These are phyloP conservation scores for Drechslerella coelobrocha DNA, from an alignment of 2,329 filamentous ascomycete genomes.

Conservation along the genomic window DNA sequence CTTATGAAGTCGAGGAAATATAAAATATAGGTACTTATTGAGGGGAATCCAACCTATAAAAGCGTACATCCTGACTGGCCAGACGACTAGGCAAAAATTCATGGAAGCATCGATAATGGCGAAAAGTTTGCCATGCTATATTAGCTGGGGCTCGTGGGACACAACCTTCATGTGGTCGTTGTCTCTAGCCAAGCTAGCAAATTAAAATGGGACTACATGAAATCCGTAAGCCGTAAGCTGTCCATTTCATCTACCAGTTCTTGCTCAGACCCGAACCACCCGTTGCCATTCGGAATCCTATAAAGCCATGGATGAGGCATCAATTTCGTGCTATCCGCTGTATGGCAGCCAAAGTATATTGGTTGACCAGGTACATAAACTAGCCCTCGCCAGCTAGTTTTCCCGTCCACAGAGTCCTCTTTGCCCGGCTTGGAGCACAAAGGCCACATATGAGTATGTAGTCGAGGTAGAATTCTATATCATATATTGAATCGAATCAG, in stretches of 20 bases:
- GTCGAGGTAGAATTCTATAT: slow-evolving; percentile 16
- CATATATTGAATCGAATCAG: background rate
- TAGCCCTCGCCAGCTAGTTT: slow-evolving; percentile 14
- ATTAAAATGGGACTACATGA: no score
- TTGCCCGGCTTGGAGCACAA: background rate
- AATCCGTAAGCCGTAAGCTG: background rate
- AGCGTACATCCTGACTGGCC: no score
- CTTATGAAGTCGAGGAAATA: no score
- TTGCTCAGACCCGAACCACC: background rate
- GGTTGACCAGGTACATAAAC: background rate
- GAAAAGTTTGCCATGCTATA: no score
- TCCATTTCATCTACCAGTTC: slow-evolving; percentile 3
- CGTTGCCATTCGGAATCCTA: background rate
- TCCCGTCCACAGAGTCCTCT: background rate
- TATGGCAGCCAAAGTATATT: slow-evolving; percentile 27
- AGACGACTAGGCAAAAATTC: no score
- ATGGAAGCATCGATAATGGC: no score
- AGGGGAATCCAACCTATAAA: no score
- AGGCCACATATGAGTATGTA: slow-evolving; percentile 9
- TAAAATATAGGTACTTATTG: no score
- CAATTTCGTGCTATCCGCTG: background rate
- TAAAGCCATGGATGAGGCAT: slow-evolving; percentile 24
- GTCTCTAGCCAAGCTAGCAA: no score
- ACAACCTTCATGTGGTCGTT: no score
- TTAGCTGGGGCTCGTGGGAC: no score